Evolutionary conservation across 768 basidiomycete species (phyloP).

Genomic region (Suillus placidus): DNA sequence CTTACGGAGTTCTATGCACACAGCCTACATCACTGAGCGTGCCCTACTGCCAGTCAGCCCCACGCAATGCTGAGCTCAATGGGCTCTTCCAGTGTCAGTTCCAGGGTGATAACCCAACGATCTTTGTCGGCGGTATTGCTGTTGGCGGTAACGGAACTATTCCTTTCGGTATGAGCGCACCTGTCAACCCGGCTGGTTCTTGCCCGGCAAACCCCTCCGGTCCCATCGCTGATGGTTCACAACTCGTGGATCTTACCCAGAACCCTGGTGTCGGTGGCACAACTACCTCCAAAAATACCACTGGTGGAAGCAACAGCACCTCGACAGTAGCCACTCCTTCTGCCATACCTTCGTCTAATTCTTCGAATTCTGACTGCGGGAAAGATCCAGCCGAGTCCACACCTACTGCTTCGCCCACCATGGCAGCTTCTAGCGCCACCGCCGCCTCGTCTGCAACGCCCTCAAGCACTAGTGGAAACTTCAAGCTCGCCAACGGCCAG

Average conservation of each 20-base stretch:
- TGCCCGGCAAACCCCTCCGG: constrained; percentile 53
- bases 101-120: constrained; percentile 44
- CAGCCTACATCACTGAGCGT: constrained; percentile 48
- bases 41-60: constrained; percentile 57
- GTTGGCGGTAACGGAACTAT: constrained; percentile 53
- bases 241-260: constrained; percentile 40
- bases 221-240: constrained; percentile 51
- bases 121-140: constrained; percentile 46
- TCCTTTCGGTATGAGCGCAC: constrained; percentile 47
- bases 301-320: constrained; percentile 9
- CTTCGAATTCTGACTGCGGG: constrained; percentile 12
- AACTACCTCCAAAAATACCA: neutral
- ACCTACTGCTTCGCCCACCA: neutral
- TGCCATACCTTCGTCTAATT: neutral
- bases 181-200: constrained; percentile 49
- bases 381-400: neutral
- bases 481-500: constrained; percentile 43
- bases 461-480: constrained; percentile 10
- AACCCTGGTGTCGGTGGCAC: constrained; percentile 36
- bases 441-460: constrained; percentile 14
- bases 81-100: constrained; percentile 65
- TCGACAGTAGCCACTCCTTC: constrained; percentile 7
- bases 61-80: constrained; percentile 52
- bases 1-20: constrained; percentile 1
- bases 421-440: neutral